A percentile compares a stretch with the other conserved stretches of the same genome.
Conservation (phyloP, 129 eudicot genomes). For the Saussurea involucrata region DNA sequence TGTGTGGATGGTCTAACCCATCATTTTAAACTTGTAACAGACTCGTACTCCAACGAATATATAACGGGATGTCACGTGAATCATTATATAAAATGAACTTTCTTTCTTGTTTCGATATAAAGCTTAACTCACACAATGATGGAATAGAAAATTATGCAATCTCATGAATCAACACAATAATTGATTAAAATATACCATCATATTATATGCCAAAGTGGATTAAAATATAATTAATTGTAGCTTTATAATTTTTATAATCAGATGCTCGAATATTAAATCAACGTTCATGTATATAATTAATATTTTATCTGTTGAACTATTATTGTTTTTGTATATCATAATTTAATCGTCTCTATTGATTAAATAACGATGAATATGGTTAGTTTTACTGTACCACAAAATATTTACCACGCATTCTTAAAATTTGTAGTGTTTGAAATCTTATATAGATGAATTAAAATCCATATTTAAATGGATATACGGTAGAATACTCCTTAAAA, state of each 20-base stretch:
- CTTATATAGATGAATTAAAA: too few species aligned
- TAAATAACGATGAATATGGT: background rate
- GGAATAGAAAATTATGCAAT: background rate
- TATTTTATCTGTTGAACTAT: background rate
- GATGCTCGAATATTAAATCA: background rate
- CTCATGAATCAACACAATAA: background rate
- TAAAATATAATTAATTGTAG: background rate
- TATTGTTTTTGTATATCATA: background rate
- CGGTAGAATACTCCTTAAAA: too few species aligned
- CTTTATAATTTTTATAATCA: background rate
- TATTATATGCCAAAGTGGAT: background rate
- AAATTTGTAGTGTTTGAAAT: too few species aligned
- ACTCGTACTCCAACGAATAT: background rate
- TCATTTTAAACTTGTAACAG: background rate
- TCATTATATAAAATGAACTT: slow-evolving; percentile 9
- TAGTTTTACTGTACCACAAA: background rate
- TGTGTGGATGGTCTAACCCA: too few species aligned
- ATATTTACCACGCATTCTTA: too few species aligned
- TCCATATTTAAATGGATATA: too few species aligned
- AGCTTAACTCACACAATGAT: background rate
- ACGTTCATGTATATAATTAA: background rate
- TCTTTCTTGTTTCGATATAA: background rate
- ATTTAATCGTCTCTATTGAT: background rate
- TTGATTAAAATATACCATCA: background rate
- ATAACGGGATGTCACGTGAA: background rate